Conservation (phyloP, 805 yeast genomes). For the Ogataea parapolymorpha region DNA sequence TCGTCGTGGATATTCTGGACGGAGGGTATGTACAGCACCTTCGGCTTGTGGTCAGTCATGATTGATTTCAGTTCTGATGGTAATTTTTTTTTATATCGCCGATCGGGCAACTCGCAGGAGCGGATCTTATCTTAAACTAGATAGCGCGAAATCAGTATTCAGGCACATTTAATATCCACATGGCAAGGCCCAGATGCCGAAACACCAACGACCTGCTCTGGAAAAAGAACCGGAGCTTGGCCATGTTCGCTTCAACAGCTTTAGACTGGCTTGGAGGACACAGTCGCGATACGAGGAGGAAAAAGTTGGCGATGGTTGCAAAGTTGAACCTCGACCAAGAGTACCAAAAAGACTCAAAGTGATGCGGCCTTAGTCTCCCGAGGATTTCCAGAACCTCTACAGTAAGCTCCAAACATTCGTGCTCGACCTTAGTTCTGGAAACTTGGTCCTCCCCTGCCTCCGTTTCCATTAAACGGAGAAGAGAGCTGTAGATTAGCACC, state of each 20-base stretch:
- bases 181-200: not conserved
- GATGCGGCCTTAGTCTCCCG: constrained; percentile 7
- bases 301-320: constrained; percentile 16
- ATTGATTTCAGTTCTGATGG: too few relatives aligned
- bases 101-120: too few relatives aligned
- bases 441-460: not conserved
- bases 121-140: too few relatives aligned
- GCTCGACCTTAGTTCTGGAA: constrained; percentile 1
- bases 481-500: constrained; percentile 1
- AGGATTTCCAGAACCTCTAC: constrained; percentile 4
- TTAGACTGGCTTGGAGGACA: constrained; percentile 1
- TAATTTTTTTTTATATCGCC: too few relatives aligned
- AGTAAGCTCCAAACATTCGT: constrained; percentile 3
- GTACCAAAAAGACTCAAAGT: constrained; percentile 18
- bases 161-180: constrained; percentile 2
- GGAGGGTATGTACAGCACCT: constrained; percentile 38
- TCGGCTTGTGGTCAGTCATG: constrained; percentile 21
- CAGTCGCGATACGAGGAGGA: constrained; percentile 6
- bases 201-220: constrained; percentile 5
- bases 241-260: not conserved
- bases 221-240: constrained; percentile 19
- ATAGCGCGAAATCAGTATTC: not conserved
- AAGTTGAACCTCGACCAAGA: constrained; percentile 18
- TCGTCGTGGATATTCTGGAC: constrained; percentile 37
- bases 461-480: not conserved